phyloP scores from a whole-genome alignment of 257 asterid genomes.

The Catharanthus roseus region DNA sequence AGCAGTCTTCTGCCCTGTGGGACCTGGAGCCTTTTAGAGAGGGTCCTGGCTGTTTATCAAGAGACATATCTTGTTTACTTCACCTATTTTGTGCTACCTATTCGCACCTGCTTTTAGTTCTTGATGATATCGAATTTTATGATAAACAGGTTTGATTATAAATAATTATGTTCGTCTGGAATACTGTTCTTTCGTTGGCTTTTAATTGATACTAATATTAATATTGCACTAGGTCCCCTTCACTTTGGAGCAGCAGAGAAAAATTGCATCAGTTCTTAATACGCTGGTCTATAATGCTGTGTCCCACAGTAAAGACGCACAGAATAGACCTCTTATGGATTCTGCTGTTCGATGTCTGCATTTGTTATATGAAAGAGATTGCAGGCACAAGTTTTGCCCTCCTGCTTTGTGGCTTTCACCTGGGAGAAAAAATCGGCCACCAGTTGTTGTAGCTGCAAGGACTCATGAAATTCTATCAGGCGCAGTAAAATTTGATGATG shows the following conservation, averaged over 20 bases:
- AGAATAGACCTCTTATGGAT: slow-evolving; percentile 50
- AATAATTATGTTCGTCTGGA: slow-evolving; percentile 3
- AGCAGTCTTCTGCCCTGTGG: slow-evolving; percentile 59
- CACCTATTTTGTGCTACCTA: slow-evolving; percentile 84
- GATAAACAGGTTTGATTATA: slow-evolving; percentile 73
- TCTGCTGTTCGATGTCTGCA: slow-evolving; percentile 90
- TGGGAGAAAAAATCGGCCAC: slow-evolving; percentile 74
- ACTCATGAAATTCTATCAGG: slow-evolving; percentile 64
- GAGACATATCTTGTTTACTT: slow-evolving; percentile 62
- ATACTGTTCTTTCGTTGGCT: not conserved
- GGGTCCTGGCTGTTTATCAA: slow-evolving; percentile 77
- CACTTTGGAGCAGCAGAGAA: slow-evolving; percentile 76
- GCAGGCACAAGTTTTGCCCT: slow-evolving; percentile 86
- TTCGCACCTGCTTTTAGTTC: slow-evolving; percentile 84
- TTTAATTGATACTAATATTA: slow-evolving; percentile 2
- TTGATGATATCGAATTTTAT: slow-evolving; percentile 89
- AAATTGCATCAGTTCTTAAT: slow-evolving; percentile 66
- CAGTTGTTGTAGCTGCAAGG: slow-evolving; percentile 92
- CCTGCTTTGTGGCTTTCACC: slow-evolving; percentile 95
- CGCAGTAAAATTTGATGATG: slow-evolving; percentile 32
- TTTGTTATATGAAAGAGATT: slow-evolving; percentile 87
- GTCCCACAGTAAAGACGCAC: slow-evolving; percentile 39
- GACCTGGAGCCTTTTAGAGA: slow-evolving; percentile 63
- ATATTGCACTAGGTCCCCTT: slow-evolving; percentile 63
- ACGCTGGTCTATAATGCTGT: slow-evolving; percentile 76